A percentile compares a stretch with the other conserved stretches of the same genome.
Evolutionary conservation across 352 stramenopile species (phyloP).

Genomic region (Pythium biforme): DNA sequence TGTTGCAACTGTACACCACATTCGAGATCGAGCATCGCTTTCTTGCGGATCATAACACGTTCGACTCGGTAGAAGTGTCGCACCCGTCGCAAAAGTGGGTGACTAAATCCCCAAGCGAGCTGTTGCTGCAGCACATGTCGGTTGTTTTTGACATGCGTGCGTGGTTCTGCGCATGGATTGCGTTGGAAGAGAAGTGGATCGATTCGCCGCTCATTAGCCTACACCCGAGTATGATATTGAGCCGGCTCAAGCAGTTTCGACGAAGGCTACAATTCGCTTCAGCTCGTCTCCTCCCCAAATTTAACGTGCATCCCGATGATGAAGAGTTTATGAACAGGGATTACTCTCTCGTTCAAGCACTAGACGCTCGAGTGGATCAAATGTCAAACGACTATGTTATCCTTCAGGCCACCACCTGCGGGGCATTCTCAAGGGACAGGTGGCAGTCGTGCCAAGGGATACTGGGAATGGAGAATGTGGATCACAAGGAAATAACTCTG

Average conservation of each 20-base stretch:
- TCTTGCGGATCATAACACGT: background rate
- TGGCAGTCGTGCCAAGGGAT: conserved; percentile 30
- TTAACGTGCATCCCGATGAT: background rate
- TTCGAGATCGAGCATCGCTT: conserved; percentile 55
- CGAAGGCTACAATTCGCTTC: conserved; percentile 44
- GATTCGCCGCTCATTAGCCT: conserved; percentile 35
- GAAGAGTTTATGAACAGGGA: conserved; percentile 24
- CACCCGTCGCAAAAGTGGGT: background rate
- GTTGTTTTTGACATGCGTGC: conserved; percentile 53
- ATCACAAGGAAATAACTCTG: conserved; percentile 8
- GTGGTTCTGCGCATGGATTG: conserved; percentile 54
- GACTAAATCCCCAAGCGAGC: conserved; percentile 34
- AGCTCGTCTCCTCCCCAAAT: conserved; percentile 23
- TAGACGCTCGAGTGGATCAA: conserved; percentile 43
- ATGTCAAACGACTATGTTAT: conserved; percentile 43
- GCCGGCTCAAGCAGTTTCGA: conserved; percentile 58
- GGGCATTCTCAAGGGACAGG: conserved; percentile 37
- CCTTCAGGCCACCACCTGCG: conserved; percentile 48
- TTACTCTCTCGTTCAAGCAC: conserved; percentile 31
- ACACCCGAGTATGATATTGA: conserved; percentile 49
- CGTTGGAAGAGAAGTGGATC: conserved; percentile 48
- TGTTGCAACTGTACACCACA: conserved; percentile 35
- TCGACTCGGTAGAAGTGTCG: conserved; percentile 6
- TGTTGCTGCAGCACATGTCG: conserved; percentile 51
- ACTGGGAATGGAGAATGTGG: conserved; percentile 10